Evolutionary conservation across 2,329 filamentous ascomycete species (phyloP).

Genomic region (Mariannaea sp.): DNA sequence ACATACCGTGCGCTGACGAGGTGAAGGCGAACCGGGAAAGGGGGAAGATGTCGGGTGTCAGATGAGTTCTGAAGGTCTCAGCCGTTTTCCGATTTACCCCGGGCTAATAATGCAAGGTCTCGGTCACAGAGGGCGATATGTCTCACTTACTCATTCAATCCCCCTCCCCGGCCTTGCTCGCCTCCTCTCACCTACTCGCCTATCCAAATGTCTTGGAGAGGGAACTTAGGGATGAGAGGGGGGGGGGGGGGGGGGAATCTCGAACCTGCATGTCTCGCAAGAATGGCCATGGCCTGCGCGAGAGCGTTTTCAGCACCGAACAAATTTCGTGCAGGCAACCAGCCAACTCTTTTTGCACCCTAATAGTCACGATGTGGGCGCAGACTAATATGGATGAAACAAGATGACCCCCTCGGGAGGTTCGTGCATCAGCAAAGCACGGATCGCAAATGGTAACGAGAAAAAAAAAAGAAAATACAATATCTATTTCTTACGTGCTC

Average conservation of each 20-base stretch:
- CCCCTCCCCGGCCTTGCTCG: no score
- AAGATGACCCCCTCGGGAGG: constrained; percentile 11
- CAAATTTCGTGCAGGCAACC: neutral
- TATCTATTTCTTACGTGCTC: no score
- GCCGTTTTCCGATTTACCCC: neutral
- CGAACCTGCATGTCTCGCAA: neutral
- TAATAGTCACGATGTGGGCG: constrained; percentile 9
- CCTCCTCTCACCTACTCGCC: no score
- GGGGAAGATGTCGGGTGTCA: neutral
- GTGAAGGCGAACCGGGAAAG: neutral
- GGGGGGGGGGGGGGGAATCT: neutral
- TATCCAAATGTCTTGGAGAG: neutral
- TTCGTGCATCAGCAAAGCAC: constrained; percentile 7
- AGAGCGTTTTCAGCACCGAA: neutral
- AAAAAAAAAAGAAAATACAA: no score
- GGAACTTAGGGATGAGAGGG: no score
- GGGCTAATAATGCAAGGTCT: neutral
- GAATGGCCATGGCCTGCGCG: neutral
- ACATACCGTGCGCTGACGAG: no score
- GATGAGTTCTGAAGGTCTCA: constrained; percentile 1
- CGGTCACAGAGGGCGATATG: neutral
- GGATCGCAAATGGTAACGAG: neutral
- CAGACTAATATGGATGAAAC: constrained; percentile 22
- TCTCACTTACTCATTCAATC: neutral
- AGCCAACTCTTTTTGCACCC: no score